These are phyloP conservation scores for Dysphania ambrosioides DNA, from an alignment of 148 eudicot species.

Conservation along the genomic window DNA sequence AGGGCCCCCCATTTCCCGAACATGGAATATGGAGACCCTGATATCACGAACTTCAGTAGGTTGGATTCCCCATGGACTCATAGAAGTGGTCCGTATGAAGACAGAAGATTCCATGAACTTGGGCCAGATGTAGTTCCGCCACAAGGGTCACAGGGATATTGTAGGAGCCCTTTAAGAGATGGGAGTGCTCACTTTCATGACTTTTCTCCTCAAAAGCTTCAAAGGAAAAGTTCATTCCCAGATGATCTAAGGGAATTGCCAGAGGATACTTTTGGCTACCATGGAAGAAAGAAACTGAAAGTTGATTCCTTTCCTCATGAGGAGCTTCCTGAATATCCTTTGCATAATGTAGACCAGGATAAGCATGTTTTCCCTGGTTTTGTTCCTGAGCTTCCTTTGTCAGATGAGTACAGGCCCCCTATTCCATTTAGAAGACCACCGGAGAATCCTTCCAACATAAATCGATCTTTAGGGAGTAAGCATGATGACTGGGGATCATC, in stretches of 20 bases:
- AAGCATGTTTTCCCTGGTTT: constrained; percentile 34
- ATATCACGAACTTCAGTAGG: constrained; percentile 29
- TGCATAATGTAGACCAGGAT: constrained; percentile 47
- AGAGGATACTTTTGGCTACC: constrained; percentile 47
- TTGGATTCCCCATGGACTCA: constrained; percentile 31
- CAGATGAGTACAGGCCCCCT: constrained; percentile 40
- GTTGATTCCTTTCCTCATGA: constrained; percentile 42
- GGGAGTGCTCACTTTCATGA: constrained; percentile 37
- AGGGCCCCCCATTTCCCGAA: constrained; percentile 40
- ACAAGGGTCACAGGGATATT: constrained; percentile 33
- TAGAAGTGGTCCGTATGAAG: constrained; percentile 40
- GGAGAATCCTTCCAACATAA: constrained; percentile 35
- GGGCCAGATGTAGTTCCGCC: constrained; percentile 38
- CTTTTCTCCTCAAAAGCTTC: constrained; percentile 43
- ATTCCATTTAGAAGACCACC: constrained; percentile 39
- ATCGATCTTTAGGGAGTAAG: constrained; percentile 43
- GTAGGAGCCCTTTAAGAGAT: constrained; percentile 35
- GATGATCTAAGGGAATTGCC: constrained; percentile 79
- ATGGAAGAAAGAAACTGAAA: constrained; percentile 58
- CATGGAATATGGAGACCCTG: constrained; percentile 44
- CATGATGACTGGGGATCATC: constrained; percentile 42
- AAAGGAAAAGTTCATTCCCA: constrained; percentile 37
- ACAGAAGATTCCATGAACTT: constrained; percentile 40
- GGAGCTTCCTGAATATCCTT: constrained; percentile 72
- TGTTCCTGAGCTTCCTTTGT: constrained; percentile 37